Evolutionary conservation across 345 rosid species (phyloP).

Genomic region (Cardamine occulta): DNA sequence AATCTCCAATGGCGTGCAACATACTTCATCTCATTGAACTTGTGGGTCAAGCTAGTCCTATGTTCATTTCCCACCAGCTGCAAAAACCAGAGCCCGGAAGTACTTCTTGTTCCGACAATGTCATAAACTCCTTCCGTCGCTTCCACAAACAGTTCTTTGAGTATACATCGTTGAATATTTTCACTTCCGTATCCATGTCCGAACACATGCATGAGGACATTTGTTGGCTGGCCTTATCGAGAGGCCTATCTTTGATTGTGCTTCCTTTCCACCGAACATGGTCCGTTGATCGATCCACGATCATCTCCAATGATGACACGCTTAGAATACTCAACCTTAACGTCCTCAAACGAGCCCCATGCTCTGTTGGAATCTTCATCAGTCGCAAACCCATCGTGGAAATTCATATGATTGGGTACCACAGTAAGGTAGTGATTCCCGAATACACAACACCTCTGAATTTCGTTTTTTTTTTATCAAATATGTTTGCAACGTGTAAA

Average conservation of each 20-base stretch:
- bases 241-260: conserved; percentile 47
- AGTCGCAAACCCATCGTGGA: conserved; percentile 39
- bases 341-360: conserved; percentile 58
- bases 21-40: conserved; percentile 59
- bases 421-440: conserved; percentile 27
- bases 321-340: conserved; percentile 47
- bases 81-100: conserved; percentile 30
- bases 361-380: conserved; percentile 62
- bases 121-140: conserved; percentile 43
- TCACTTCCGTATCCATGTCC: conserved; percentile 40
- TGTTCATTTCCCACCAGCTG: conserved; percentile 55
- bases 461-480: background rate
- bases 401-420: background rate
- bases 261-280: conserved; percentile 65
- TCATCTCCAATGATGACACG: conserved; percentile 40
- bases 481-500: background rate
- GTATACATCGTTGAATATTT: conserved; percentile 21
- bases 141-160: conserved; percentile 1
- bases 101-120: conserved; percentile 47
- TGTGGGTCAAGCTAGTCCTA: conserved; percentile 53
- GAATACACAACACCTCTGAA: background rate
- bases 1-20: conserved; percentile 45
- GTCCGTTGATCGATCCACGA: conserved; percentile 46
- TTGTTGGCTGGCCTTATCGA: conserved; percentile 55
- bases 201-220: conserved; percentile 65